Evolutionary conservation across 1,139 yeast species (phyloP).

Genomic region (Pichia sp.): DNA sequence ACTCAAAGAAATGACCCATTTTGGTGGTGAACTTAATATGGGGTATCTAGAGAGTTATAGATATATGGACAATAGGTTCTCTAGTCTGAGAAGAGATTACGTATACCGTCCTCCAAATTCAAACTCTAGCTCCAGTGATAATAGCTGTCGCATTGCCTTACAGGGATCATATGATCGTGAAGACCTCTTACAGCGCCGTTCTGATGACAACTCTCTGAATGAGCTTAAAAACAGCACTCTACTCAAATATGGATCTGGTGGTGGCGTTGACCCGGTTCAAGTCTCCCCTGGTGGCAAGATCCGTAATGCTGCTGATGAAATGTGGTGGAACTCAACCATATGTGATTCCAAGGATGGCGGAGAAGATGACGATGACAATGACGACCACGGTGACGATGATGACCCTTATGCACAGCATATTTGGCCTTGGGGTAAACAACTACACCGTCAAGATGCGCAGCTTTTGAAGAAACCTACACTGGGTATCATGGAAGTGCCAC

Average conservation of each 20-base stretch:
- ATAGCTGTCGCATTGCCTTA: not conserved
- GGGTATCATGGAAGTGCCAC: slow-evolving; percentile 8
- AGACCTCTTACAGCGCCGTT: slow-evolving; percentile 3
- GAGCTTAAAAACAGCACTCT: too few relatives aligned
- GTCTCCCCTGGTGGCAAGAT: too few relatives aligned
- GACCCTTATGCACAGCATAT: too few relatives aligned
- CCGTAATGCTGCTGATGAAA: not conserved
- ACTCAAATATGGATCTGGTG: too few relatives aligned
- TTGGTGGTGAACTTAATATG: slow-evolving; percentile 11
- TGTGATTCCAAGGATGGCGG: not conserved
- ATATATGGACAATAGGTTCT: slow-evolving; percentile 2
- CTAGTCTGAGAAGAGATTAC: too few relatives aligned
- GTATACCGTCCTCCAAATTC: too few relatives aligned
- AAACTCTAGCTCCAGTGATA: too few relatives aligned
- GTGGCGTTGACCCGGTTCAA: too few relatives aligned
- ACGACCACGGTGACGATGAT: not conserved
- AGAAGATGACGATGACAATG: not conserved
- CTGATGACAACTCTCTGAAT: too few relatives aligned
- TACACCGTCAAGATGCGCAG: not conserved
- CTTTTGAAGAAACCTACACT: too few relatives aligned
- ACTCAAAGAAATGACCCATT: slow-evolving; percentile 6
- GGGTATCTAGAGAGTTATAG: slow-evolving; percentile 12
- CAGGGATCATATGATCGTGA: slow-evolving; percentile 12
- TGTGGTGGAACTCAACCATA: slow-evolving; percentile 9
- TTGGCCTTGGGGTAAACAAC: slow-evolving; percentile 11